phyloP scores from a whole-genome alignment of 2,329 filamentous ascomycete genomes.

The Fusarium decemcellulare region DNA sequence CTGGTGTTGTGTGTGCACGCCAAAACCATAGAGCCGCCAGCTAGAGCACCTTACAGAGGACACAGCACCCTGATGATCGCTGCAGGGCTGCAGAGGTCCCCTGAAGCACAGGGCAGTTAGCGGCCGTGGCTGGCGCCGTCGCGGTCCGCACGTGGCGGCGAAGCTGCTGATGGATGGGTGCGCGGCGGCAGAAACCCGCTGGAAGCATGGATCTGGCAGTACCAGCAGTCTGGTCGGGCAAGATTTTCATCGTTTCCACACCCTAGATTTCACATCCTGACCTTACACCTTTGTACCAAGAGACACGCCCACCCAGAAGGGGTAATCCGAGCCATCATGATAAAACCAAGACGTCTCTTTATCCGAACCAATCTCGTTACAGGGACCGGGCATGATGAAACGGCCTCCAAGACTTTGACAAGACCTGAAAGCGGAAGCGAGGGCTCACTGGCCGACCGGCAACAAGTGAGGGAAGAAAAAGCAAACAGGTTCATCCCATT shows the following conservation, averaged over 20 bases:
- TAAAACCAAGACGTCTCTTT: conserved; percentile 23
- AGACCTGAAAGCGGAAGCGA: conserved; percentile 20
- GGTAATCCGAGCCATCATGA: conserved; percentile 41
- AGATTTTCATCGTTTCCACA: conserved; percentile 9
- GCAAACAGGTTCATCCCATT: conserved; percentile 5
- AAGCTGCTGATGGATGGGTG: conserved; percentile 22
- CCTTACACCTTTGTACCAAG: not conserved
- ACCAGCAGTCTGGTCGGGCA: conserved; percentile 29
- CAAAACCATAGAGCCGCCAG: not conserved
- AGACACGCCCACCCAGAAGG: conserved; percentile 28
- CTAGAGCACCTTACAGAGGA: conserved; percentile 3
- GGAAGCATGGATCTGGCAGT: conserved; percentile 24
- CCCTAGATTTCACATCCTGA: not conserved
- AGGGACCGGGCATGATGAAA: conserved; percentile 25
- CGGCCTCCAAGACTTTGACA: conserved; percentile 11
- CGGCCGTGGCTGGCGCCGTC: conserved; percentile 7
- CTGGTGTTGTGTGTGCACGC: conserved; percentile 20
- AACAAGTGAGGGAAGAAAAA: conserved; percentile 1
- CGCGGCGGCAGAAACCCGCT: conserved; percentile 31
- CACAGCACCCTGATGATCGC: conserved; percentile 30
- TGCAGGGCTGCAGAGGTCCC: conserved; percentile 38
- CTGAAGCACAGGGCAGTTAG: conserved; percentile 40
- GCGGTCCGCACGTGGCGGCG: conserved; percentile 38
- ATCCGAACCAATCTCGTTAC: conserved; percentile 40
- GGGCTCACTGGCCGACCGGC: not conserved